phyloP scores from a whole-genome alignment of 164 flowering plant genomes.

The Tinospora cordifolia region DNA sequence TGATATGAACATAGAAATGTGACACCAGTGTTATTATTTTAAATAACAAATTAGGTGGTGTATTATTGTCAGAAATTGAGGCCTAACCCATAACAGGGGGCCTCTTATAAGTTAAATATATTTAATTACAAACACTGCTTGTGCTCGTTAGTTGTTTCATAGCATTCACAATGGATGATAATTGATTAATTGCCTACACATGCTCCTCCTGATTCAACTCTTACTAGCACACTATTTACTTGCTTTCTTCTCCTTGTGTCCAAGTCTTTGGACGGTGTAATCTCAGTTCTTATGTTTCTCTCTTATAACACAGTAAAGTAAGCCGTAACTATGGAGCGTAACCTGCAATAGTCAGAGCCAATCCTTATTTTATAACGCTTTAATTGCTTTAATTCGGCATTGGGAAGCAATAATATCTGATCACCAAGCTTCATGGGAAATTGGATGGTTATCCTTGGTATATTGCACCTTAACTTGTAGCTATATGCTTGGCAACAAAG shows the following conservation, averaged over 20 bases:
- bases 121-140: too few species aligned
- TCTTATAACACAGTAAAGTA: not conserved
- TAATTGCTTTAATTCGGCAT: not conserved
- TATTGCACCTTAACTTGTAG: not conserved
- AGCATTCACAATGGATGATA: not conserved
- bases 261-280: constrained; percentile 1
- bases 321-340: not conserved
- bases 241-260: not conserved
- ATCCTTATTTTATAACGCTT: not conserved
- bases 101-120: not conserved
- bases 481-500: not conserved
- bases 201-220: not conserved
- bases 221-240: too few species aligned
- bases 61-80: not conserved
- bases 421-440: not conserved
- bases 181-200: constrained; percentile 1
- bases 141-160: too few species aligned
- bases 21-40: too few species aligned
- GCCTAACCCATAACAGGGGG: not conserved
- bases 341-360: not conserved
- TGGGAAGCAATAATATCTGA: too few species aligned
- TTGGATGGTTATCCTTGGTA: not conserved
- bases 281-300: not conserved
- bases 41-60: not conserved
- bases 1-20: too few species aligned